Conservation (phyloP, 352 stramenopile genomes). For the Globisporangium nodosum region DNA sequence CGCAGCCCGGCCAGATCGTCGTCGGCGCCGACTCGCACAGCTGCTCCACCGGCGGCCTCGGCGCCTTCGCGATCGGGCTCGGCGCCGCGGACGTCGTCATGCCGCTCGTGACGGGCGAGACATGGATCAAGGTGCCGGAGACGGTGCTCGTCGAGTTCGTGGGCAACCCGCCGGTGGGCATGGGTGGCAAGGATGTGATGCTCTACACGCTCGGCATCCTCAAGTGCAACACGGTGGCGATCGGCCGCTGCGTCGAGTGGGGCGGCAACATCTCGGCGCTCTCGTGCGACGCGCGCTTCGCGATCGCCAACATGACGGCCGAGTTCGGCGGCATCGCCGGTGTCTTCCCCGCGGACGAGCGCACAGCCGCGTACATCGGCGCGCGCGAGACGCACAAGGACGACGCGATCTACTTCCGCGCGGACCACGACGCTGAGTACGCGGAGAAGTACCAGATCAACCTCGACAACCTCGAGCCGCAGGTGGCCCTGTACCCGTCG, state of each 20-base stretch:
- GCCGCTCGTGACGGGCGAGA: constrained; percentile 81
- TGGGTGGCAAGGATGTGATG: constrained; percentile 86
- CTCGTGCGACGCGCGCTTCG: constrained; percentile 81
- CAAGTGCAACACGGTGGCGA: constrained; percentile 85
- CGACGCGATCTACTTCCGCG: constrained; percentile 79
- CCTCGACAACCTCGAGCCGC: constrained; percentile 56
- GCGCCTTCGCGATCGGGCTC: constrained; percentile 73
- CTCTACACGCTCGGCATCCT: constrained; percentile 78
- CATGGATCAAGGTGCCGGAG: constrained; percentile 85
- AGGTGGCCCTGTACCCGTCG: constrained; percentile 75
- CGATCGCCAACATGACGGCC: constrained; percentile 83
- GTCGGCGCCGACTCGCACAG: constrained; percentile 79
- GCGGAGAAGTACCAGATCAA: constrained; percentile 75
- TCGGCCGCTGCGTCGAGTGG: constrained; percentile 74
- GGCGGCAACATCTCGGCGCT: constrained; percentile 76
- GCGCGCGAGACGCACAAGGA: constrained; percentile 60
- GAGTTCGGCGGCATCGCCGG: constrained; percentile 84
- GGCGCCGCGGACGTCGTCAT: constrained; percentile 82
- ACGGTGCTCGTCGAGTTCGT: constrained; percentile 84
- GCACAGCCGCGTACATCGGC: constrained; percentile 65
- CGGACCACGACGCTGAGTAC: constrained; percentile 68
- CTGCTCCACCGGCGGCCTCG: constrained; percentile 69
- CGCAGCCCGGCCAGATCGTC: constrained; percentile 79
- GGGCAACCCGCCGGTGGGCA: constrained; percentile 53
- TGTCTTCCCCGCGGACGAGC: constrained; percentile 74